These are phyloP conservation scores for Teunomyces panamensis DNA, from an alignment of 805 yeast species.

Conservation along the genomic window DNA sequence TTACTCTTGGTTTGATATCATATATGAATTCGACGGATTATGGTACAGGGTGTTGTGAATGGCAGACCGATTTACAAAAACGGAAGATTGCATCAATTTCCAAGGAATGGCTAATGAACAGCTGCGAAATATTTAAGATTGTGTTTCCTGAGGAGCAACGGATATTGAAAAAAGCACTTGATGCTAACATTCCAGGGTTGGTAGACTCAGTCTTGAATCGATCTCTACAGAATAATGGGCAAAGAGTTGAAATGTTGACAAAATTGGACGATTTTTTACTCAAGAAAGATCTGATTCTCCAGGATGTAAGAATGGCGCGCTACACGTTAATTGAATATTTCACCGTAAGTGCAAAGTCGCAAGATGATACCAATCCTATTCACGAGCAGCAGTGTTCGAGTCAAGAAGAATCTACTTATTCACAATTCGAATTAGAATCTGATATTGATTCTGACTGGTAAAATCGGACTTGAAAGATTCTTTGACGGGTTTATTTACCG, in stretches of 20 bases:
- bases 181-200: background rate
- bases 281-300: background rate
- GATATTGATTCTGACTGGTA: background rate
- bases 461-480: background rate
- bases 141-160: conserved; percentile 13
- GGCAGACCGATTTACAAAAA: background rate
- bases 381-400: background rate
- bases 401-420: background rate
- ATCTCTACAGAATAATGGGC: background rate
- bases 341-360: background rate
- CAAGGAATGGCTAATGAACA: conserved; percentile 12
- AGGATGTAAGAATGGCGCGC: background rate
- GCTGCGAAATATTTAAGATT: conserved; percentile 10
- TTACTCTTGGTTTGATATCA: conserved; percentile 14
- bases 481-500: background rate
- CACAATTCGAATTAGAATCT: background rate
- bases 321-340: background rate
- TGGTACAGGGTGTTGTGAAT: conserved; percentile 10
- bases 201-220: background rate
- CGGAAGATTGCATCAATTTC: conserved; percentile 7
- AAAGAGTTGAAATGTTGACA: background rate
- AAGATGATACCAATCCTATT: background rate
- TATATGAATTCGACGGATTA: conserved; percentile 13
- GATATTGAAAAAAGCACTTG: conserved; percentile 5
- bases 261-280: background rate